Conservation (phyloP, 2,329 filamentous ascomycete genomes). For the Camptophora hylomeconis region DNA sequence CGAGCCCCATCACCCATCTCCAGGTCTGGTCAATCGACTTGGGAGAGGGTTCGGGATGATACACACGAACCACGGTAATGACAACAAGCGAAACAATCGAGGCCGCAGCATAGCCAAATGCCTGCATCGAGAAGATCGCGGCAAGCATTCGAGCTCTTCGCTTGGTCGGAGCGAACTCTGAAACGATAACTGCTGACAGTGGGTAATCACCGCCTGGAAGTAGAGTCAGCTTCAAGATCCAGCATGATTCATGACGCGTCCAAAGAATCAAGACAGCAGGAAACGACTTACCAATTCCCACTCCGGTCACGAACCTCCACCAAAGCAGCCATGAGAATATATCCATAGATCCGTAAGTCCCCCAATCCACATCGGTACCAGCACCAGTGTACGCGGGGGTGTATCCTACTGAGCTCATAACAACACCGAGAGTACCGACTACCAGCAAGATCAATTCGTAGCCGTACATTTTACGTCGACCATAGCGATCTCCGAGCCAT, state of each 20-base stretch:
- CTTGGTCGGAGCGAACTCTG: constrained; percentile 1
- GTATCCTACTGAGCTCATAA: constrained; percentile 2
- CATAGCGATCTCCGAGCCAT: not conserved
- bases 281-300: constrained; percentile 1
- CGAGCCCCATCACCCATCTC: constrained; percentile 2
- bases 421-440: constrained; percentile 1
- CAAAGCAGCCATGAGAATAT: constrained; percentile 1
- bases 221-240: too few species aligned
- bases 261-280: not conserved
- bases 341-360: constrained; percentile 1
- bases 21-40: constrained; percentile 2
- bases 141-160: constrained; percentile 2
- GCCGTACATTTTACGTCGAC: constrained; percentile 2
- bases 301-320: constrained; percentile 2
- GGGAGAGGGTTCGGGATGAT: constrained; percentile 2
- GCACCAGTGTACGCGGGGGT: too few species aligned
- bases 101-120: constrained; percentile 1
- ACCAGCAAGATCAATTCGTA: constrained; percentile 1
- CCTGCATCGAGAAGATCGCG: not conserved
- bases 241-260: constrained; percentile 16
- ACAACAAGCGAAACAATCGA: constrained; percentile 1
- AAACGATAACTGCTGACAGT: not conserved
- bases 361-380: not conserved
- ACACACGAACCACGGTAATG: not conserved
- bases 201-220: constrained; percentile 1